Evolutionary conservation across 1,284 basidiomycete genomes (phyloP), one percentile per base, ranked within the genome.

Genomic region (Marasmius oreades): DNA sequence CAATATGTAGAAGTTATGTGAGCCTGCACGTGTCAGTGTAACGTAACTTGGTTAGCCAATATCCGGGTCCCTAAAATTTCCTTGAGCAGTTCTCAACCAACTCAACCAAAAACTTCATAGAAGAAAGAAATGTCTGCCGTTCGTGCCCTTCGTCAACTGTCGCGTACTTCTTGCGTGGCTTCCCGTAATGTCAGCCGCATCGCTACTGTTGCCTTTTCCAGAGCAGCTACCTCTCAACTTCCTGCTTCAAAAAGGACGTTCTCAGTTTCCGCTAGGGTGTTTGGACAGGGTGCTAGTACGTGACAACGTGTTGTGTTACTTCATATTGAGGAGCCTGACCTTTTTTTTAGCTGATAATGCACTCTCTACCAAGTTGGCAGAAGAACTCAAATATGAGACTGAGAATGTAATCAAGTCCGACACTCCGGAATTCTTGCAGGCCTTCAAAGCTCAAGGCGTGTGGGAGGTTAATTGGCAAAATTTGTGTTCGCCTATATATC

Each of bases 351-450:
- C 82, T 60, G 93, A 95, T 69, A 73, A 84, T 24, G 72, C 84
- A 37, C 83, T 98, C 46, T 76, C 85, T 8, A 80, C 86, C 67
- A 92, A 91, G 62, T 79, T 98, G 26, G 73, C 80, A 36, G 87
- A 93, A 66, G 95, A 98, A 75, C 79, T 96, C 64, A 78, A 85
- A 61, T 97, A 90, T 71, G 95, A 98, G 76, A 77, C 82, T 59
- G 88, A 93, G 66, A 76, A 79, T n/a, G 71, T 73, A 10, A 63
- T 66, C 33, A 63, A 66, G 31, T 16, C 61, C 0, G 67, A 74
- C 5, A 77, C 79, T 45, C 94, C 94, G 22, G 88, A 88, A 31
- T 96, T 94, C 70, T 70, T 98, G 65, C 81, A 81, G 66, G 72
- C 80, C 24, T 94, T 98, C 80, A 85, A 86, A 69, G 74, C 73